A percentile compares a stretch with the other conserved stretches of the same genome.
Conservation (phyloP, 2,329 filamentous ascomycete species). For the Talaromyces sp. region DNA sequence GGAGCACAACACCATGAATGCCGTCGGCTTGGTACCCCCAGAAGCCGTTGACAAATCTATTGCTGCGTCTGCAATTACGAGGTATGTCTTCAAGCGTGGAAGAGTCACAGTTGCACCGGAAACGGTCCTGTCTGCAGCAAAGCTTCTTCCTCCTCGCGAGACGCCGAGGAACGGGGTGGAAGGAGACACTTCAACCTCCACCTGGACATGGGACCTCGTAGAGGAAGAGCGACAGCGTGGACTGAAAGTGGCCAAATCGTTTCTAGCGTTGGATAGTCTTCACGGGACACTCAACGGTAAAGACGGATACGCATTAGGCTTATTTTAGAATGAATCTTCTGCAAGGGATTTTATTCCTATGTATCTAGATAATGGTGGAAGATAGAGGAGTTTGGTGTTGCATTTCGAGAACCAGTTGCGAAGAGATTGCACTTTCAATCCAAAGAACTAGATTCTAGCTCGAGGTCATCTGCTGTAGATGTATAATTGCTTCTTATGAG, state of each 20-base stretch:
- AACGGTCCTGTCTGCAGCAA: conserved; percentile 52
- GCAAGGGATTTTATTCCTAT: neutral
- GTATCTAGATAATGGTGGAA: too few relatives aligned
- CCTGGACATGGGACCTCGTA: conserved; percentile 59
- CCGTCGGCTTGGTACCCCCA: conserved; percentile 27
- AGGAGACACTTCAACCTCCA: conserved; percentile 32
- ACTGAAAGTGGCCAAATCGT: conserved; percentile 52
- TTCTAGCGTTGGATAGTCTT: conserved; percentile 49
- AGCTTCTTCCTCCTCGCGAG: neutral
- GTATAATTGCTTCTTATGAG: too few relatives aligned
- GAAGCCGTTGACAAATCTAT: conserved; percentile 54
- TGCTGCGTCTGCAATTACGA: conserved; percentile 67
- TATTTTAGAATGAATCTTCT: neutral
- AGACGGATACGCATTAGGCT: neutral
- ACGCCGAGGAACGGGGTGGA: conserved; percentile 23
- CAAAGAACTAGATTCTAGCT: too few relatives aligned
- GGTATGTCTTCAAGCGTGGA: conserved; percentile 79
- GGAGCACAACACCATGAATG: neutral
- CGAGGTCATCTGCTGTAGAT: too few relatives aligned
- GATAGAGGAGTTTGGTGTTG: too few relatives aligned
- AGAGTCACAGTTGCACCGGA: conserved; percentile 81
- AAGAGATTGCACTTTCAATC: too few relatives aligned
- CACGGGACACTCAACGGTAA: neutral
- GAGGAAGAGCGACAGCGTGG: conserved; percentile 56
- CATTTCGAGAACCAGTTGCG: too few relatives aligned